Evolutionary conservation across 257 asterid species (phyloP), one percentile per base, ranked within the genome.

Genomic region (Eucommia ulmoides): DNA sequence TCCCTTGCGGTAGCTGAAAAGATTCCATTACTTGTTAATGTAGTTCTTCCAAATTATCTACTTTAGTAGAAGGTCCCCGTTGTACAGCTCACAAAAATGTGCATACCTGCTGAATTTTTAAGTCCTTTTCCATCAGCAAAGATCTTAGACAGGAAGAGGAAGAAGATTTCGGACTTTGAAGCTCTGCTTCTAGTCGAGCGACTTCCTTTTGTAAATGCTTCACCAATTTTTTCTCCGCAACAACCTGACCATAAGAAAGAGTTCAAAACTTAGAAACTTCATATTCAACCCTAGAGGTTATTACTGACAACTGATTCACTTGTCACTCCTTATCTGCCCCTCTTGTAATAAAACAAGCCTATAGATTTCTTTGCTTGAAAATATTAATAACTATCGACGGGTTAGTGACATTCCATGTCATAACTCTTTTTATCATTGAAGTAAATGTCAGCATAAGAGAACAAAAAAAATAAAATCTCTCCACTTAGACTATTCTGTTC

Each of bases 171-270:
- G 96, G 97, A 80, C 80, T 89, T 56, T 63, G 79, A 57, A 79
- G 86, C 75, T 85, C 98, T 50, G 96, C 88, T 75, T 85, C 96
- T 29, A 91, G 93, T 58, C 94, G 73, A 46, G 96, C 85, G 65
- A 91, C 87, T 74, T 91, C 86, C 59, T 86, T 74, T 60, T 86
- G 84, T 72, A 91, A 71, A 58, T 83, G 83, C 77, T 81, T 91
- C 52, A 91, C 79, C 49, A 83, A 42, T 70, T 76, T 77, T 75
- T 80, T 79, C 76, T 82, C 83, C 25, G 83, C 84, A 54, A 82
- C 79, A 58, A 89, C 71, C 97, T 84, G 19, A 18, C 48, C n/a
- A 17, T 18, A 42, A 6, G 20, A 5, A 16, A 42, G 48, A 42
- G 21, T 8, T 18, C 15, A 42, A 16, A 18, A 16, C n/a, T 42